Conservation (phyloP, 169 alveolate species). For the Eimeria necatrix region DNA sequence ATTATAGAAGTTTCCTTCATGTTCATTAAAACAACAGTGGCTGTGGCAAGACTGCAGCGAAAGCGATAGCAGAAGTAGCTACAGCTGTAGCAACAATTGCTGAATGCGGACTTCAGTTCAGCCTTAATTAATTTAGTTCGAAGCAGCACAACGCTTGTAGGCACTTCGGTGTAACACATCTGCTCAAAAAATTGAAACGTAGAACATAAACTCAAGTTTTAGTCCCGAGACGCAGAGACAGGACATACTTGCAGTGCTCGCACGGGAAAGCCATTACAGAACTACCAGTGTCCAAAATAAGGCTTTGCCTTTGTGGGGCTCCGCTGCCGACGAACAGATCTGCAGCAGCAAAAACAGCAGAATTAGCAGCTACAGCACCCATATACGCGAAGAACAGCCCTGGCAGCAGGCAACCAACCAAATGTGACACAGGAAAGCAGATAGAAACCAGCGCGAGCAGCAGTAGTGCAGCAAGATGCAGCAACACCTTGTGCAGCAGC, state of each 20-base stretch:
- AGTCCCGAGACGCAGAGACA: too few species aligned
- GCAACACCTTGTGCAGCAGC: background rate
- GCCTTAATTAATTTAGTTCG: too few species aligned
- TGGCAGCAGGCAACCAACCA: background rate
- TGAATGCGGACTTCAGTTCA: too few species aligned
- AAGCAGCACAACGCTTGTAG: too few species aligned
- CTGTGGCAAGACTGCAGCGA: background rate
- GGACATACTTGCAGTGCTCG: slow-evolving; percentile 77
- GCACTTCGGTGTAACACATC: too few species aligned
- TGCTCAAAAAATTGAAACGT: too few species aligned
- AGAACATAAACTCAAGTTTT: too few species aligned
- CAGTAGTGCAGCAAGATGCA: slow-evolving; percentile 7
- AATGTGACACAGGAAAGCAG: too few species aligned
- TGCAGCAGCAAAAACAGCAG: background rate
- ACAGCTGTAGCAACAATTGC: background rate
- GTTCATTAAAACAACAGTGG: too few species aligned
- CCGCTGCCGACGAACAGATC: slow-evolving; percentile 69
- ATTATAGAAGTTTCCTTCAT: too few species aligned
- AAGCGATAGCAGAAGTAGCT: background rate
- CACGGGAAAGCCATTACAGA: slow-evolving; percentile 86
- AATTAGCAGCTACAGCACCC: background rate
- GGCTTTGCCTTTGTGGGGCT: slow-evolving; percentile 84
- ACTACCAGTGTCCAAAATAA: slow-evolving; percentile 86
- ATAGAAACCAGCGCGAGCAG: background rate
- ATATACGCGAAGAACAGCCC: too few species aligned